These are phyloP conservation scores for Verticillium zaregamsianum DNA, from an alignment of 2,329 filamentous ascomycete genomes.

Conservation along the genomic window DNA sequence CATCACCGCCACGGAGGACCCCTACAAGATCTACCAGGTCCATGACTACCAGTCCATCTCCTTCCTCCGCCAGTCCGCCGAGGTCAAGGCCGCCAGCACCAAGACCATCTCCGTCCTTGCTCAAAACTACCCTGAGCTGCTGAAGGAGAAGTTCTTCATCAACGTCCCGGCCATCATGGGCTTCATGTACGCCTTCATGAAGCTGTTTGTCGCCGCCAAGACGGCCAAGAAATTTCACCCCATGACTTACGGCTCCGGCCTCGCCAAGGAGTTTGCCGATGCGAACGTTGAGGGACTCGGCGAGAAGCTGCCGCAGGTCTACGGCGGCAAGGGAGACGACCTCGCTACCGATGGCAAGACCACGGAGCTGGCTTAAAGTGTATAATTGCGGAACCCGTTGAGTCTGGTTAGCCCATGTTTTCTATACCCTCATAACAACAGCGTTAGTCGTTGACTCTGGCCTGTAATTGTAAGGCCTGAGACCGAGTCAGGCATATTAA, in stretches of 20 bases:
- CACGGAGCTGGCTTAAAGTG: neutral
- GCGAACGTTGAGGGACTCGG: neutral
- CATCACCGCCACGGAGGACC: conserved; percentile 72
- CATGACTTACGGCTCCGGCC: conserved; percentile 65
- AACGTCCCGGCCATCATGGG: conserved; percentile 91
- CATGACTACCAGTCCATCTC: conserved; percentile 90
- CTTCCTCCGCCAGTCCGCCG: conserved; percentile 78
- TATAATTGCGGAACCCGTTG: neutral
- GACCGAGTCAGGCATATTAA: neutral
- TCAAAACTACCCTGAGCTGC: conserved; percentile 81
- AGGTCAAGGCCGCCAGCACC: conserved; percentile 56
- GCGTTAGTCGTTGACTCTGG: neutral
- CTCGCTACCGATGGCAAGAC: neutral
- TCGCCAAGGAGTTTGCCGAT: conserved; percentile 55
- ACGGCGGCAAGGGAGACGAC: conserved; percentile 2
- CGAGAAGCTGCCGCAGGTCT: conserved; percentile 2
- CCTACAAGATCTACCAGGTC: conserved; percentile 87
- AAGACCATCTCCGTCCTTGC: conserved; percentile 80
- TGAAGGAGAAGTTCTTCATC: conserved; percentile 87
- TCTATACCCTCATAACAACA: neutral
- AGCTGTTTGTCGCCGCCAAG: conserved; percentile 68
- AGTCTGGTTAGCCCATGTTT: neutral
- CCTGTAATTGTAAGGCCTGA: neutral
- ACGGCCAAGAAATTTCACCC: conserved; percentile 79
- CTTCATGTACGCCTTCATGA: conserved; percentile 74